These are phyloP conservation scores for Salinomyces thailandicus DNA, from an alignment of 2,329 filamentous ascomycete species.

Conservation along the genomic window DNA sequence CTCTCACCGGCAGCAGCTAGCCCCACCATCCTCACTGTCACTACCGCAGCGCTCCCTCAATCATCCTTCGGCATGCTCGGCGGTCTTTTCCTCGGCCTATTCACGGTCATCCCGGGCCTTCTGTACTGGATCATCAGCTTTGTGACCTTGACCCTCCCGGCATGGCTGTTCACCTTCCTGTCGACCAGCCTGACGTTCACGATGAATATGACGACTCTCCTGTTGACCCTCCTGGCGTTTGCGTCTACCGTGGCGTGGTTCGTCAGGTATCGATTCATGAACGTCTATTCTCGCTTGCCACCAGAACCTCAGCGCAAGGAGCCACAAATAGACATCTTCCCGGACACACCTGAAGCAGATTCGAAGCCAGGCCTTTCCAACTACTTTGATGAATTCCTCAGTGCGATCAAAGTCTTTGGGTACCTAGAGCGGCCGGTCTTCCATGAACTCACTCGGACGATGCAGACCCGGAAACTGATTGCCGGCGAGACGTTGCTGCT, in stretches of 20 bases:
- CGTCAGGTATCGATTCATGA: slow-evolving; percentile 87
- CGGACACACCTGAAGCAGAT: slow-evolving; percentile 81
- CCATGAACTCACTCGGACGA: slow-evolving; percentile 90
- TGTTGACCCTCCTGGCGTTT: slow-evolving; percentile 65
- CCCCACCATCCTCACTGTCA: neutral
- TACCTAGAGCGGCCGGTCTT: slow-evolving; percentile 95
- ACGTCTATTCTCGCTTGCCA: slow-evolving; percentile 90
- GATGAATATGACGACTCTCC: slow-evolving; percentile 95
- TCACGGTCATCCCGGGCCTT: slow-evolving; percentile 43
- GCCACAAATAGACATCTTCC: slow-evolving; percentile 88
- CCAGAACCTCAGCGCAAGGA: slow-evolving; percentile 94
- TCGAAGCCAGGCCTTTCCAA: slow-evolving; percentile 87
- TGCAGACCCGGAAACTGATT: slow-evolving; percentile 95
- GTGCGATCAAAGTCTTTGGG: slow-evolving; percentile 97
- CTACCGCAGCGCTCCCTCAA: neutral
- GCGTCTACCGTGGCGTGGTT: slow-evolving; percentile 88
- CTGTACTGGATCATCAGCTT: slow-evolving; percentile 76
- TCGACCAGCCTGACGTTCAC: slow-evolving; percentile 93
- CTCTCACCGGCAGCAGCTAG: neutral
- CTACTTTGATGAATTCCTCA: slow-evolving; percentile 94
- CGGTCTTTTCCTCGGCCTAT: slow-evolving; percentile 23
- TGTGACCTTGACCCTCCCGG: slow-evolving; percentile 77
- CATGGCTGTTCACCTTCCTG: slow-evolving; percentile 78
- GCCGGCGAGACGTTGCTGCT: slow-evolving; percentile 90
- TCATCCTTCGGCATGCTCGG: slow-evolving; percentile 23